Conservation (phyloP, 331 rosid genomes). For the Quercus phellos region DNA sequence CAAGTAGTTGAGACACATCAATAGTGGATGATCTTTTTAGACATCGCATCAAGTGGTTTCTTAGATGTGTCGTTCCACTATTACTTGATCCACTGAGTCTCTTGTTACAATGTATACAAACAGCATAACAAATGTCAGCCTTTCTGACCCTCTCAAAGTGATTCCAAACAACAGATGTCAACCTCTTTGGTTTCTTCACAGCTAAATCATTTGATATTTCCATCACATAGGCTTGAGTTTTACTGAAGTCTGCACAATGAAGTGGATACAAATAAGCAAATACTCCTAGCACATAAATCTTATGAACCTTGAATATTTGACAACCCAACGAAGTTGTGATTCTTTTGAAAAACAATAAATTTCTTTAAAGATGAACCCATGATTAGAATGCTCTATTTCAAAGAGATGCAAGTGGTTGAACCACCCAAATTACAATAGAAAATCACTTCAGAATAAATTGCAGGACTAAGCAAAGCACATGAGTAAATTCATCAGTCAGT, state of each 20-base stretch:
- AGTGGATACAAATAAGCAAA: not conserved
- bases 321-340: not conserved
- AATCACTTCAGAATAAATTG: not conserved
- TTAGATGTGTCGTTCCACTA: constrained; percentile 93
- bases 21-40: constrained; percentile 68
- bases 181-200: constrained; percentile 73
- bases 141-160: constrained; percentile 93
- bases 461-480: not conserved
- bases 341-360: not conserved
- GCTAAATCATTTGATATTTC: constrained; percentile 65
- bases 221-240: constrained; percentile 50
- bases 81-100: constrained; percentile 97
- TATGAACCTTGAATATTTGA: not conserved
- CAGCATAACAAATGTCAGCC: constrained; percentile 84
- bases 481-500: not conserved
- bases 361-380: not conserved
- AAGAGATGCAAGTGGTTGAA: not conserved
- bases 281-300: not conserved
- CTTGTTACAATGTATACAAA: constrained; percentile 90
- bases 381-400: not conserved
- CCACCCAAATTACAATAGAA: not conserved
- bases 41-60: constrained; percentile 95
- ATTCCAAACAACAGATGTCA: constrained; percentile 96
- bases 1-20: constrained; percentile 91
- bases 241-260: constrained; percentile 33